A percentile compares a stretch with the other conserved stretches of the same genome.
phyloP scores from a whole-genome alignment of 768 basidiomycete species.

The Phlebiopsis gigantea region DNA sequence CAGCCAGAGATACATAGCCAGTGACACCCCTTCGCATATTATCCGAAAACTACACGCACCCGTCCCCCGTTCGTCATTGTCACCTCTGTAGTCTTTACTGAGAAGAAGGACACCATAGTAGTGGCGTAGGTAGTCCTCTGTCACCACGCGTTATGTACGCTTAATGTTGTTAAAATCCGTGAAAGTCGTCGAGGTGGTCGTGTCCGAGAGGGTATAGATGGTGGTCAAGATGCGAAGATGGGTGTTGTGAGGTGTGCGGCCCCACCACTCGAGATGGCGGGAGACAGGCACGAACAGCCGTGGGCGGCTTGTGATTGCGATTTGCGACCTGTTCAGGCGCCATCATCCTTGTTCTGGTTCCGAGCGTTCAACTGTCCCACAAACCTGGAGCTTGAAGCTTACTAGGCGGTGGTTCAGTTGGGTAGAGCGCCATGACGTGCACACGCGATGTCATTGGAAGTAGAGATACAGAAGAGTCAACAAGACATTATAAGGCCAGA shows the following conservation, averaged over 20 bases:
- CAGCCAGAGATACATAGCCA: not conserved
- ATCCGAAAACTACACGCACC: not conserved
- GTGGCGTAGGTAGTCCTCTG: not conserved
- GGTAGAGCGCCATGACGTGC: too few species aligned
- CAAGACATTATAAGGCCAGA: too few species aligned
- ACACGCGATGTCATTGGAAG: too few species aligned
- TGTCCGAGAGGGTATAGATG: not conserved
- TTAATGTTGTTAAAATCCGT: not conserved
- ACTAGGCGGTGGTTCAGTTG: too few species aligned
- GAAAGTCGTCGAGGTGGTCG: not conserved
- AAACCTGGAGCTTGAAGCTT: too few species aligned
- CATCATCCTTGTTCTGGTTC: too few species aligned
- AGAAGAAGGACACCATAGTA: not conserved
- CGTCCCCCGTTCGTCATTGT: not conserved
- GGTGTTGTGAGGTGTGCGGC: not conserved
- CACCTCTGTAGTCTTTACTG: not conserved
- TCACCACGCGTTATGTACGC: not conserved
- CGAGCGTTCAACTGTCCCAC: too few species aligned
- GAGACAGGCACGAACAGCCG: not conserved
- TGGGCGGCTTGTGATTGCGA: not conserved
- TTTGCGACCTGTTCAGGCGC: too few species aligned
- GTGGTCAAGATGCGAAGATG: not conserved
- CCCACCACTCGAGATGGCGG: not conserved
- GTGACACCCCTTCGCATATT: not conserved
- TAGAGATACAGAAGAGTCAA: too few species aligned